phyloP scores from a whole-genome alignment of 345 rosid genomes.

The Salix exigua region DNA sequence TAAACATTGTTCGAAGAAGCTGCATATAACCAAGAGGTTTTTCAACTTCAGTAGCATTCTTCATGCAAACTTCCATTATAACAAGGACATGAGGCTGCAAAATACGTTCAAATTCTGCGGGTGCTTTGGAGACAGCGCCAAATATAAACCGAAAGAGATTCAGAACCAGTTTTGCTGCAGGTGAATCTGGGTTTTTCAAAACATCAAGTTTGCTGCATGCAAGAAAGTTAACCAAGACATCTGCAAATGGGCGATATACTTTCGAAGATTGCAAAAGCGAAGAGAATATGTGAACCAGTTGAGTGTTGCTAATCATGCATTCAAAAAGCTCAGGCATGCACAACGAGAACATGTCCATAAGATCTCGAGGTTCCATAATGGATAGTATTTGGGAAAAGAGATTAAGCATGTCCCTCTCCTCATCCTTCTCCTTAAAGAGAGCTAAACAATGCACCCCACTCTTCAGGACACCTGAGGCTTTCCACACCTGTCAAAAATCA shows the following conservation, averaged over 20 bases:
- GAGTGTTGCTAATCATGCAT: slow-evolving; percentile 86
- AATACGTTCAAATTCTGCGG: slow-evolving; percentile 92
- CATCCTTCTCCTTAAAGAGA: slow-evolving; percentile 97
- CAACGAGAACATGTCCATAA: slow-evolving; percentile 97
- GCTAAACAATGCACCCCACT: slow-evolving; percentile 98
- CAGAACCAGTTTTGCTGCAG: slow-evolving; percentile 80
- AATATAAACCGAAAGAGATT: slow-evolving; percentile 90
- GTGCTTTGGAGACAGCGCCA: slow-evolving; percentile 85
- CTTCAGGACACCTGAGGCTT: slow-evolving; percentile 93
- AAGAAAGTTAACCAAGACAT: slow-evolving; percentile 83
- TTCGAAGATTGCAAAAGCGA: slow-evolving; percentile 74
- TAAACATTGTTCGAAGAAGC: slow-evolving; percentile 86
- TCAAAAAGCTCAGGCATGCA: slow-evolving; percentile 98
- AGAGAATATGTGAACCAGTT: slow-evolving; percentile 88
- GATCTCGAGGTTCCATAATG: slow-evolving; percentile 97
- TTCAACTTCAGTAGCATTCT: slow-evolving; percentile 90
- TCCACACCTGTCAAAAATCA: slow-evolving; percentile 63
- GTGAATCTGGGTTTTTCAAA: slow-evolving; percentile 83
- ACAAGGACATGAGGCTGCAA: slow-evolving; percentile 94
- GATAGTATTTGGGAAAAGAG: slow-evolving; percentile 87
- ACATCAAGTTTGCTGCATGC: slow-evolving; percentile 85
- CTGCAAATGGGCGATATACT: slow-evolving; percentile 88
- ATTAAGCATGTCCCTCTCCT: slow-evolving; percentile 88
- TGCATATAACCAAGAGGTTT: slow-evolving; percentile 92
- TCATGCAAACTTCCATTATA: slow-evolving; percentile 94